Base-by-base conservation (phyloP, 441 rosid species). In the Caryocar brasiliense region DNA sequence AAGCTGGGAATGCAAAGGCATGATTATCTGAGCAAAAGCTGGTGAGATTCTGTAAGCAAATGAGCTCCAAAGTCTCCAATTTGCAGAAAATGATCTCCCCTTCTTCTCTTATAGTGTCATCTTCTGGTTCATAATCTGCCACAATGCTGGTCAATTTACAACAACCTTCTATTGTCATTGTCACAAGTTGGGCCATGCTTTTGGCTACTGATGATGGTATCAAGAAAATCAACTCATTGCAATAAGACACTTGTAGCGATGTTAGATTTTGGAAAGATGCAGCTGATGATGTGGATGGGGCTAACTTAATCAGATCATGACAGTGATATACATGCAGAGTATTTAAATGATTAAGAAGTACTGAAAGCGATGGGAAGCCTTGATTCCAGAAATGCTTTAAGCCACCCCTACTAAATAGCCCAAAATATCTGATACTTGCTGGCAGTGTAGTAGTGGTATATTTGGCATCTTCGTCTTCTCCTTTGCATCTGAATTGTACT, bases 181-280 rank as follows among this genome's bases (percentile, higher is more conserved):
- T 0, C 6, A 14, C 6, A 6, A 71, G 50, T 12, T 19, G 40
- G 40, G 6, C 9, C 6, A 71, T 29, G 27, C 40, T 4, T 55
- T 47, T 36, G 1, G 62, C 55, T 2, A 40, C 46, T 11, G 58
- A 59, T 24, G 55, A 7, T 41, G 66, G 15, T 0, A 63, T 2
- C 15, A 50, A 35, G 36, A 11, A 10, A 28, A 17, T 12, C 34
- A 71, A 37, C 10, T 28, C 27, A 5, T 11, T 6, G 14, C 70
- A 67, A 0, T 25, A 0, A 0, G 0, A 0, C 3, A 68, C 17
- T 0, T 3, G 0, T 27, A 68, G 6, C 2, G 7, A 5, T 4
- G 10, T 59, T 1, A 59, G n/a, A 53, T 21, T 56, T 18, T 14
- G n/a, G 21, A 60, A 55, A 4, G 51, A 51, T 27, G 51, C 37